Evolutionary conservation across 139 green algal genomes (phyloP), one percentile per base, ranked within the genome.

Genomic region (Chlamydomonas eustigma): DNA sequence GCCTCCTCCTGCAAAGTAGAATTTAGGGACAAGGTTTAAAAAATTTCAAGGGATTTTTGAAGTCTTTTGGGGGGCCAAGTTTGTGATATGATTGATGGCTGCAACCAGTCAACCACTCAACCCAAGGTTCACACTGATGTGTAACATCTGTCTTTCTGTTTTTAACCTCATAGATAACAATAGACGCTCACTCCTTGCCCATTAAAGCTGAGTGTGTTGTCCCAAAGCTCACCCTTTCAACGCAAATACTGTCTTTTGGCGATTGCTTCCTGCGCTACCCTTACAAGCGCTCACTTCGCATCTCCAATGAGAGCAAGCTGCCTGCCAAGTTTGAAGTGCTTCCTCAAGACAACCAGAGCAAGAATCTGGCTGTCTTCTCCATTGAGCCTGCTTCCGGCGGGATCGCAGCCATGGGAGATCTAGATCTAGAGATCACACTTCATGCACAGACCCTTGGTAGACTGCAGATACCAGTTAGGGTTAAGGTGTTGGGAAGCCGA

Each of bases 261-360:
- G 71, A 88, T 12, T 92, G 87, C 82, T 93, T 86, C 68, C 64
- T 96, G 51, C 80, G 87, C 18, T 72, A 90, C 71, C 82, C 85
- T 0, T 96, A 93, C 88, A 89, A 84, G 71, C 44, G 34, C 35
- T 78, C 51, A 50, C 51, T 80, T 67, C 74, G 78, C 73, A 73
- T 91, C 50, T 80, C 51, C 8, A 96, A 96, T 68, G 75, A 88
- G 31, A 89, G 84, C 66, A 90, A 91, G 79, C 85, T 96, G 34
- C 91, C 91, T 3, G 89, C 87, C 51, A 92, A 92, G 76, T 93
- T 92, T 81, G 84, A 91, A 74, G 79, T 94, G 25, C 24, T 74
- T 22, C 18, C 66, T 50, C 89, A 94, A 82, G 88, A 94, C 50
- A 37, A 75, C 6, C 72, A 82, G 50, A 90, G 82, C 71, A 69